Evolutionary conservation across 179 eudicot genomes (phyloP), one percentile per base, ranked within the genome.

Genomic region (Beta macrorhiza): DNA sequence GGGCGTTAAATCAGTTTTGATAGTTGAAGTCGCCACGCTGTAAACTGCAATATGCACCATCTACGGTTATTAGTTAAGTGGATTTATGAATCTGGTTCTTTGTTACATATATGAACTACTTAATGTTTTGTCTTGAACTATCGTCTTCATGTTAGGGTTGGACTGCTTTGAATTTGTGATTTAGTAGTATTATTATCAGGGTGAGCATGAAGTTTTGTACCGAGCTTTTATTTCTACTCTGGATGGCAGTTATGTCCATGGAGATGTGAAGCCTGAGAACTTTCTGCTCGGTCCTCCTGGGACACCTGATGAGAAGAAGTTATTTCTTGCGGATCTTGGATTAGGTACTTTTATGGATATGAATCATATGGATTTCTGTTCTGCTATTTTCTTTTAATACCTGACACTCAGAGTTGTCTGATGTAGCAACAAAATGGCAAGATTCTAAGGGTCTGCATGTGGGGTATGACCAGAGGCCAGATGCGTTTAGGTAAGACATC

Each of bases 201-300:
- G 9, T 75, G 5, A 81, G 4, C 67, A 42, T 37, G 58, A 61
- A 70, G 42, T 47, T 49, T 32, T 59, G n/a, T 70, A 56, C 62
- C 78, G 73, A 72, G 20, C 51, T 53, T 62, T 8, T 42, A 17
- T 51, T 59, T 20, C 62, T 55, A 49, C 32, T 68, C 9, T 58
- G 74, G 32, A 42, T 80, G 78, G 71, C 88, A 91, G 93, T 75
- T 91, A 84, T 85, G 92, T 91, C 76, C 93, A 89, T 71, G 93
- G 92, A 78, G 93, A 91, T 84, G 91, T 91, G 16, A 91, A 91
- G 87, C 93, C 93, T 20, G 92, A 91, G 80, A 91, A 91, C 81
- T 85, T 91, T 84, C 82, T 91, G 81, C 86, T 91, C 47, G 93
- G 93, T 83, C 87, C 82, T 70, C 90, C 93, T 20, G 89, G 89